Base-by-base conservation (phyloP, 768 basidiomycete genomes). In the Rhodocollybia butyracea region DNA sequence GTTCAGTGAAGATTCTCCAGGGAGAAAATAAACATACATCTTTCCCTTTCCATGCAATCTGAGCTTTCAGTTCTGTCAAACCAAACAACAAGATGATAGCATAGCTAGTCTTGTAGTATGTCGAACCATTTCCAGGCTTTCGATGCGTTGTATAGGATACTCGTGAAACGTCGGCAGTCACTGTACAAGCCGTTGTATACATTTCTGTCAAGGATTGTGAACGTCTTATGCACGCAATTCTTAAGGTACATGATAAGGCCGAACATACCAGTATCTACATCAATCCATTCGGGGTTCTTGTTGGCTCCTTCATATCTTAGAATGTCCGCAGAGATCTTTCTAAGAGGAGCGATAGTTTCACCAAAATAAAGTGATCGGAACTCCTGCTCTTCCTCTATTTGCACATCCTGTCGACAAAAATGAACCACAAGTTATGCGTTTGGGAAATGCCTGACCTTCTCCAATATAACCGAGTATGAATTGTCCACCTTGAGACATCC, bases 31-130 rank as follows among this genome's bases (percentile, higher is more conserved):
- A 7, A 75, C 73, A 22, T 67, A 80, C 79, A 48, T 75, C 70
- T 40, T 81, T n/a, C n/a, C n/a, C 78, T 58, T 69, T 64, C 81
- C 81, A 84, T 24, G 71, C 68, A 46, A 83, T 72, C 46, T 80
- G 76, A 0, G 80, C 81, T 55, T 72, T 75, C 58, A 83, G 62
- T 56, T 83, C 82, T 2, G 80, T 82, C 43, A 78, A 59, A 4
- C 82, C 82, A 53, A 84, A 81, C 7, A 76, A 64, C 22, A 84
- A 57, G 7, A 83, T 67, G 5, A 83, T 66, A n/a, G 76, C 73
- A 54, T 67, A 77, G 3, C 69, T 60, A 30, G 76, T 59, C 32
- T 63, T 54, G 54, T 66, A 77, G 48, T 67, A 74, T 2, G 6
- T 22, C 48, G 11, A 19, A 39, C 59, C 40, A 46, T 15, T 13